Evolutionary conservation across 441 rosid species (phyloP), one percentile per base, ranked within the genome.

Genomic region (Raphanus hybrid): DNA sequence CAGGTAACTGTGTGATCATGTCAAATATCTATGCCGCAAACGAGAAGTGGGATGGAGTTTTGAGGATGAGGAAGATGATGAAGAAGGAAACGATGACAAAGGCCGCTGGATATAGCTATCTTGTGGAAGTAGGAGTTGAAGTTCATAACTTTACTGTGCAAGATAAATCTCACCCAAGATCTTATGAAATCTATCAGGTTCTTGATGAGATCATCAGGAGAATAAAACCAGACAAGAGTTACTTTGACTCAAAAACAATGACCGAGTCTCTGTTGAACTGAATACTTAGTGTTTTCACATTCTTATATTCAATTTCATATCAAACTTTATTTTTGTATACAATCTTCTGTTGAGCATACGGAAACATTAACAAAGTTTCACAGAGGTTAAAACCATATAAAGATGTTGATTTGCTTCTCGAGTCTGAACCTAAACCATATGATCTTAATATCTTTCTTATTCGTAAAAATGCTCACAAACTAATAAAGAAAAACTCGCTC

Each of bases 21-120:
- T 82, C 85, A 9, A 80, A 82, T 61, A 80, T 80, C 34, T 82
- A 84, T 7, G 87, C 87, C 0, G 55, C 80, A 1, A 68, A 74
- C 48, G 81, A 83, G 65, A 29, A 43, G 41, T 91, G 94, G 93
- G 88, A 88, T 73, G 89, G 87, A 66, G 97, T 93, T 65, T 83
- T 86, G 6, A 89, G 64, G 83, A 80, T 93, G 57, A 84, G 95
- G 78, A 91, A 88, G 93, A 43, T 73, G 76, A 90, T 93, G 92
- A 93, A 86, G 81, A 81, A 83, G 2, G 85, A 87, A 64, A 81
- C 76, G 12, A 86, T 91, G 70, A 84, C 80, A 4, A 91, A 93
- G 80, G 84, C 86, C 45, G 96, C 98, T 27, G 96, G 97, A 66
- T 87, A 84, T 78, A 90, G 95, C 84, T 78, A 83, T 75, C 69